Evolutionary conservation across 225 moss, liverwort and hornwort species (phyloP), one percentile per base, ranked within the genome.

Genomic region (Polytrichum formosum): DNA sequence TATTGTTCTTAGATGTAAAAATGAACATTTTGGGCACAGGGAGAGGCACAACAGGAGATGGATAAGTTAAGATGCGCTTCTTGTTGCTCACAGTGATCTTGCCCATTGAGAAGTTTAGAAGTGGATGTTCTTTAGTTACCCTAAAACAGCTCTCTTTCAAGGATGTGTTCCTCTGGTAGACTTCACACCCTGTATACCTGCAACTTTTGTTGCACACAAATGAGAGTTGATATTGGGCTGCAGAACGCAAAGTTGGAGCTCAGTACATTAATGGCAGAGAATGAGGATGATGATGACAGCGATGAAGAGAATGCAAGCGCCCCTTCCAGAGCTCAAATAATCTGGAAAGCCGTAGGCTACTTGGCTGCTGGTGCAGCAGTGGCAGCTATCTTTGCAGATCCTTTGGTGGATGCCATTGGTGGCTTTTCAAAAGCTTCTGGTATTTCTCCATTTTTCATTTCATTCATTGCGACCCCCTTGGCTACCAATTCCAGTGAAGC

Each of bases 401-500:
- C 87, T 4, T 62, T 90, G 68, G 87, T 90, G 46, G 79, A 73
- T 37, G 77, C 87, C 25, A 84, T 90, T 64, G 65, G 75, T 17
- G 84, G 84, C 64, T 90, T 90, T 68, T 90, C 90, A 53, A 70
- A 73, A 65, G 79, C 77, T 8, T 79, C 90, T 1, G 84, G 82
- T 56, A 87, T 90, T 68, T 78, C 90, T 28, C 90, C 90, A 1
- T 90, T 90, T 77, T 90, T 90, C 30, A 86, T 90, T 70, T 84
- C 90, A 18, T 90, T 90, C 31, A 81, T 90, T 23, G 86, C 86
- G 58, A 90, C 90, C 31, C 87, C 90, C 17, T 25, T 90, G 69
- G 90, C 90, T 23, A 84, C 87, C 65, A 90, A 78, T 59, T 86
- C 86, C 13, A 86, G 86, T 54, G 87, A 90, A 61, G 84, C 90